These are phyloP conservation scores for Aspergillus quadrilineatus DNA, from an alignment of 2,329 filamentous ascomycete species.

Conservation along the genomic window DNA sequence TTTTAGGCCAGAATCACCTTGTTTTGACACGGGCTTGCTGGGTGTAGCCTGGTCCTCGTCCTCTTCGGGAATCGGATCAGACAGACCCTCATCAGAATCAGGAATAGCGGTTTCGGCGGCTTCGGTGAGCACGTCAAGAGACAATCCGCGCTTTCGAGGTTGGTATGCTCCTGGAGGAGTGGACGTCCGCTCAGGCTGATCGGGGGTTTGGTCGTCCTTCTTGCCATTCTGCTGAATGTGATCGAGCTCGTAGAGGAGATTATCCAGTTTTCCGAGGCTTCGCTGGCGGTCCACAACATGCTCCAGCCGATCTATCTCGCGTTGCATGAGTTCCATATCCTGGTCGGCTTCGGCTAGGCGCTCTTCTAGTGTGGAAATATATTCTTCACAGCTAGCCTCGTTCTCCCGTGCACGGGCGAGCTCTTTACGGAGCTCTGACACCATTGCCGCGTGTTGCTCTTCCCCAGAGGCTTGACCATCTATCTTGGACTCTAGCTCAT, in stretches of 20 bases:
- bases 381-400: slow-evolving; percentile 87
- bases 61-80: slow-evolving; percentile 33
- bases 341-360: slow-evolving; percentile 93
- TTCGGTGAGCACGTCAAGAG: slow-evolving; percentile 44
- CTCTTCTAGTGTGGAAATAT: slow-evolving; percentile 95
- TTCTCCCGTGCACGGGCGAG: slow-evolving; percentile 84
- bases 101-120: slow-evolving; percentile 48
- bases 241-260: slow-evolving; percentile 85
- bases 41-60: slow-evolving; percentile 26
- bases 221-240: slow-evolving; percentile 60
- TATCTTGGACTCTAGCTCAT: slow-evolving; percentile 85
- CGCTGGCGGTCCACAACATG: slow-evolving; percentile 94
- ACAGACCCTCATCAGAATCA: slow-evolving; percentile 44
- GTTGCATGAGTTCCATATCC: slow-evolving; percentile 93
- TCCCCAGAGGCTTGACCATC: slow-evolving; percentile 89
- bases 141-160: slow-evolving; percentile 35
- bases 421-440: slow-evolving; percentile 86
- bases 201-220: slow-evolving; percentile 20
- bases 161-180: slow-evolving; percentile 22
- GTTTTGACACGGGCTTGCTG: slow-evolving; percentile 18
- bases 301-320: slow-evolving; percentile 89
- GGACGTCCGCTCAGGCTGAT: slow-evolving; percentile 18
- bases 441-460: slow-evolving; percentile 84
- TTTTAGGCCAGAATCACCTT: slow-evolving; percentile 35
- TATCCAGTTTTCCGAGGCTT: slow-evolving; percentile 91